phyloP scores from a whole-genome alignment of 2,329 filamentous ascomycete species.

The Fusarium begoniae region DNA sequence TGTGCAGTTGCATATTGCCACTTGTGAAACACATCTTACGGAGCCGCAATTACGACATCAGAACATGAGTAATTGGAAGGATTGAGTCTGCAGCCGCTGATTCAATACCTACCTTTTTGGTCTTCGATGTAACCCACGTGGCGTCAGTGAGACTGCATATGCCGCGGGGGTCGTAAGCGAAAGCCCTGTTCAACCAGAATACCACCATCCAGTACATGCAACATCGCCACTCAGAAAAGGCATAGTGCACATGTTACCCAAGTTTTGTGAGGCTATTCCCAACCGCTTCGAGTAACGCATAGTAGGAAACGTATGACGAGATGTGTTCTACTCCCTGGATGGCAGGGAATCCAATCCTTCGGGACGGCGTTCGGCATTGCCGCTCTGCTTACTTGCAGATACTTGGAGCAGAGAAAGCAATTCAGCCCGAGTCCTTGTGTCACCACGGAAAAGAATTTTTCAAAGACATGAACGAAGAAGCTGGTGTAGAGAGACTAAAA shows the following conservation, averaged over 20 bases:
- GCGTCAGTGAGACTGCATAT: neutral
- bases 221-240: neutral
- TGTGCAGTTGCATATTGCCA: neutral
- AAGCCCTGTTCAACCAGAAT: neutral
- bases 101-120: neutral
- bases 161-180: neutral
- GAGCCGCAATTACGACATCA: neutral
- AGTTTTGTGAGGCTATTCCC: neutral
- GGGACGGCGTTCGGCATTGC: neutral
- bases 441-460: neutral
- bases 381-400: neutral
- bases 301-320: neutral
- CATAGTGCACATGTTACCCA: neutral
- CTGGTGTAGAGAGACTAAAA: fast-evolving
- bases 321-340: neutral
- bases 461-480: neutral
- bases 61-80: neutral
- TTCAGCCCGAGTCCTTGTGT: neutral
- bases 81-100: neutral
- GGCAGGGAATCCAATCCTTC: neutral
- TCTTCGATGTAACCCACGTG: neutral
- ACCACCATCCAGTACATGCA: neutral
- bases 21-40: neutral
- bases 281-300: neutral
- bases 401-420: neutral